phyloP scores from a whole-genome alignment of 1,284 basidiomycete species.

The Sanguinoderma infundibulare region DNA sequence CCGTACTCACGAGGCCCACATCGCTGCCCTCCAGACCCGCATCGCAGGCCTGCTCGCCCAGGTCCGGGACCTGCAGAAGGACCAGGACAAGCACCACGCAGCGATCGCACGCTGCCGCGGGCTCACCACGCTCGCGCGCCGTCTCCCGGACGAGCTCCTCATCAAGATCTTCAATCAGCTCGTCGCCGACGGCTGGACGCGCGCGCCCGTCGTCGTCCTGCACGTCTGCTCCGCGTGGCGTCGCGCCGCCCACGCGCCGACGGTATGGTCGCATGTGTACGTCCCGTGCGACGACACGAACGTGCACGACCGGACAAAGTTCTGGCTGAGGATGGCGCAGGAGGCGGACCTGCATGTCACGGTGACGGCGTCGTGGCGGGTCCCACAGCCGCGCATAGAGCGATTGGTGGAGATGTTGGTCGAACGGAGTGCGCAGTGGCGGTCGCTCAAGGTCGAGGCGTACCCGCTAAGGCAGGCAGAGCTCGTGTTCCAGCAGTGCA shows the following conservation, averaged over 20 bases:
- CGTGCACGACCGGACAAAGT: slow-evolving; percentile 45
- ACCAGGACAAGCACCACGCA: slow-evolving; percentile 44
- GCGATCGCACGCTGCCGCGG: slow-evolving; percentile 50
- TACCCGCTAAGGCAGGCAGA: slow-evolving; percentile 43
- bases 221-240: slow-evolving; percentile 68
- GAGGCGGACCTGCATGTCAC: slow-evolving; percentile 48
- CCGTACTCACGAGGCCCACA: slow-evolving; percentile 43
- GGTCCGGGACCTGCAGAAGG: slow-evolving; percentile 47
- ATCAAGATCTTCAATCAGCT: slow-evolving; percentile 58
- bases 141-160: slow-evolving; percentile 59
- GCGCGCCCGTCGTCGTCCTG: slow-evolving; percentile 57
- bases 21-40: slow-evolving; percentile 46
- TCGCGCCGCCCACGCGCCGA: slow-evolving; percentile 51
- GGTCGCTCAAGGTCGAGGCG: slow-evolving; percentile 45
- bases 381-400: slow-evolving; percentile 22
- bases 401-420: slow-evolving; percentile 48
- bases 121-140: slow-evolving; percentile 57
- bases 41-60: slow-evolving; percentile 45
- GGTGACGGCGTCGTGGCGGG: slow-evolving; percentile 41
- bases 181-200: slow-evolving; percentile 54
- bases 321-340: slow-evolving; percentile 55
- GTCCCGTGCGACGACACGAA: slow-evolving; percentile 52
- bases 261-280: slow-evolving; percentile 63
- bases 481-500: slow-evolving; percentile 38
- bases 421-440: slow-evolving; percentile 48